Conservation (phyloP, 441 rosid genomes). For the Iberis amara region DNA sequence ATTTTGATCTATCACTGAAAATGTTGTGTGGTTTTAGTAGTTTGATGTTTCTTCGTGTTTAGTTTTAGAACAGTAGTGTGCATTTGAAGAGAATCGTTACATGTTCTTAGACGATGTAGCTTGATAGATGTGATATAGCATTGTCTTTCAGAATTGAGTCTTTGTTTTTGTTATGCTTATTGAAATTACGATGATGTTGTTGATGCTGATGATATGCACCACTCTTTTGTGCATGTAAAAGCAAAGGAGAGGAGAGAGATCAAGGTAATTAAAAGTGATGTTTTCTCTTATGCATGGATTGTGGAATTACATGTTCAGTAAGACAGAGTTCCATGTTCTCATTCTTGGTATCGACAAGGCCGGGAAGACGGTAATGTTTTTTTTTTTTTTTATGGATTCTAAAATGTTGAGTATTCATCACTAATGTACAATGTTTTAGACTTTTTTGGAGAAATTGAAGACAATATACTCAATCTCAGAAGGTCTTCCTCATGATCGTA, state of each 20-base stretch:
- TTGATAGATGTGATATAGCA: too few species aligned
- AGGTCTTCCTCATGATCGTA: constrained; percentile 94
- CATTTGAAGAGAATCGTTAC: too few species aligned
- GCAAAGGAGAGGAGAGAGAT: constrained; percentile 14
- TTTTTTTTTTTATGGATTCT: background rate
- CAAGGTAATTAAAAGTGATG: constrained; percentile 69
- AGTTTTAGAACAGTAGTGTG: too few species aligned
- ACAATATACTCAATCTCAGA: constrained; percentile 69
- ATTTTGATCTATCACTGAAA: too few species aligned
- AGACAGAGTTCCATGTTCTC: constrained; percentile 88
- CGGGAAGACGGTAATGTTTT: constrained; percentile 72
- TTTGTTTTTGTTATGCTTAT: background rate
- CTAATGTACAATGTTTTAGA: constrained; percentile 34
- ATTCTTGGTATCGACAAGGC: constrained; percentile 96
- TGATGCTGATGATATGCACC: constrained; percentile 17
- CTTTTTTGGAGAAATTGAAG: constrained; percentile 88
- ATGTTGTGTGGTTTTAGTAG: too few species aligned
- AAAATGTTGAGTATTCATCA: background rate
- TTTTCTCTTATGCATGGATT: constrained; percentile 94
- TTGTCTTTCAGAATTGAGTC: background rate
- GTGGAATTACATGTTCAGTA: constrained; percentile 75
- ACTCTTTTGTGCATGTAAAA: background rate
- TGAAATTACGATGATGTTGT: too few species aligned
- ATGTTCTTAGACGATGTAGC: too few species aligned
- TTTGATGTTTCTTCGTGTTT: too few species aligned